phyloP scores from a whole-genome alignment of 1,284 basidiomycete species.

The Trichosporon sp. region DNA sequence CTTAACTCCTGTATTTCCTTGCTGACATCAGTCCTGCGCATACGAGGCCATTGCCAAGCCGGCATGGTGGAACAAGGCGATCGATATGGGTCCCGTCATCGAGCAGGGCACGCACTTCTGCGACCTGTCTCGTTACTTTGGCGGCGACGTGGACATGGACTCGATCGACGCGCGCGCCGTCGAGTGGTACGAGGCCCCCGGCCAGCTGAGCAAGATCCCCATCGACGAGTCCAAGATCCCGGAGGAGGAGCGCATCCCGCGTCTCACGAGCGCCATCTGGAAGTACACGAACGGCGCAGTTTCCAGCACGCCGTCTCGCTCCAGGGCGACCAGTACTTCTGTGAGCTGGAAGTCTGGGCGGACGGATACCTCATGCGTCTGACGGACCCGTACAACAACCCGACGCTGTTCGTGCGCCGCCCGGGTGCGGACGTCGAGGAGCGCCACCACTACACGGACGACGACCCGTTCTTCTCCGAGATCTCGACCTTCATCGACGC shows the following conservation, averaged over 20 bases:
- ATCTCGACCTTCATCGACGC: slow-evolving; percentile 81
- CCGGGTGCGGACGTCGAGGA: slow-evolving; percentile 84
- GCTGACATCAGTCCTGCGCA: slow-evolving; percentile 64
- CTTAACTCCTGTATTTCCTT: background rate
- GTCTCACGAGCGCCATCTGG: slow-evolving; percentile 56
- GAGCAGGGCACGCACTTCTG: slow-evolving; percentile 91
- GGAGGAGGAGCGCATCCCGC: slow-evolving; percentile 55
- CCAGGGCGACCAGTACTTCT: slow-evolving; percentile 87
- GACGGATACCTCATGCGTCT: slow-evolving; percentile 70
- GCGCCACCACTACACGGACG: slow-evolving; percentile 70
- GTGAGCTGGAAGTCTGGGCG: slow-evolving; percentile 87
- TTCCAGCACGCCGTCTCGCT: slow-evolving; percentile 85
- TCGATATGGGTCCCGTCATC: slow-evolving; percentile 76
- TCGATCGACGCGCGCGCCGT: slow-evolving; percentile 77
- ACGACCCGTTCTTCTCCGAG: slow-evolving; percentile 91
- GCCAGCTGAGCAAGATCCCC: slow-evolving; percentile 75
- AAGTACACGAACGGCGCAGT: slow-evolving; percentile 92
- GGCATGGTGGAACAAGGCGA: slow-evolving; percentile 98
- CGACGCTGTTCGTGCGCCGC: slow-evolving; percentile 78
- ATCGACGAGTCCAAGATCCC: slow-evolving; percentile 56
- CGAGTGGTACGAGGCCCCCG: slow-evolving; percentile 89
- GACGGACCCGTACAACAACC: slow-evolving; percentile 74
- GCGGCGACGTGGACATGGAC: slow-evolving; percentile 88
- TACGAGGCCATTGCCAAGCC: slow-evolving; percentile 87
- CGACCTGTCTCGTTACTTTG: slow-evolving; percentile 85